These are phyloP conservation scores for Naganishia vaughanmartiniae DNA, from an alignment of 768 basidiomycete genomes.

Conservation along the genomic window DNA sequence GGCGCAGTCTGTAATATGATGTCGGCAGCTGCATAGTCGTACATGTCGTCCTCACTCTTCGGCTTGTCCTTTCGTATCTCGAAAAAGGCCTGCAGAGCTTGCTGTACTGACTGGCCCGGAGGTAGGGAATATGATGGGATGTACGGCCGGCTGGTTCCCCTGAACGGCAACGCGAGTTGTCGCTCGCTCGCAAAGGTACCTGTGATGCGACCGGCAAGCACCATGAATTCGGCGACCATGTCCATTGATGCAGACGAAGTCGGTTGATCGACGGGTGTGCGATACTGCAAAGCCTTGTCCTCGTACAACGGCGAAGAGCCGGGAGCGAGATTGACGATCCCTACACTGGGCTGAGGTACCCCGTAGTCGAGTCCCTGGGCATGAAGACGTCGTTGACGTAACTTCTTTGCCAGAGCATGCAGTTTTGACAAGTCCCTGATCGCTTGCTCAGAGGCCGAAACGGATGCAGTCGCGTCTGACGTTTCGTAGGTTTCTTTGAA, in stretches of 20 bases:
- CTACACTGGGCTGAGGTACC: conserved; percentile 14
- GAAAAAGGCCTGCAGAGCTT: conserved; percentile 57
- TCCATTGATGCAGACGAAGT: conserved; percentile 8
- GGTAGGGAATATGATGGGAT: conserved; percentile 13
- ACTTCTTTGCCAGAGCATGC: conserved; percentile 12
- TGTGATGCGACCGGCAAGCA: conserved; percentile 70
- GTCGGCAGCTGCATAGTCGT: conserved; percentile 13
- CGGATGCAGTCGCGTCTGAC: neutral
- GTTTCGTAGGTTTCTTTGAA: neutral
- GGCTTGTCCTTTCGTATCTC: conserved; percentile 57
- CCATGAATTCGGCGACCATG: conserved; percentile 77
- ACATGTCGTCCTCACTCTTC: conserved; percentile 36
- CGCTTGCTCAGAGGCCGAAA: neutral
- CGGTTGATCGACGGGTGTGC: neutral
- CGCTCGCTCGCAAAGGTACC: conserved; percentile 68
- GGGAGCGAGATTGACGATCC: neutral
- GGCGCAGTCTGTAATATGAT: conserved; percentile 15
- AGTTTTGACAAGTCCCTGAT: neutral
- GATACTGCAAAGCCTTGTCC: conserved; percentile 14
- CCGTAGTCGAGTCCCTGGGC: conserved; percentile 29
- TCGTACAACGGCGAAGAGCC: conserved; percentile 1
- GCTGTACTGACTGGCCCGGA: conserved; percentile 37
- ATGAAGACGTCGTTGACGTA: conserved; percentile 25
- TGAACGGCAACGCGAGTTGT: conserved; percentile 65
- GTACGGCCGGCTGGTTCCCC: conserved; percentile 53